phyloP scores from a whole-genome alignment of 2,329 filamentous ascomycete species.

The Mollisiaceae sp. region DNA sequence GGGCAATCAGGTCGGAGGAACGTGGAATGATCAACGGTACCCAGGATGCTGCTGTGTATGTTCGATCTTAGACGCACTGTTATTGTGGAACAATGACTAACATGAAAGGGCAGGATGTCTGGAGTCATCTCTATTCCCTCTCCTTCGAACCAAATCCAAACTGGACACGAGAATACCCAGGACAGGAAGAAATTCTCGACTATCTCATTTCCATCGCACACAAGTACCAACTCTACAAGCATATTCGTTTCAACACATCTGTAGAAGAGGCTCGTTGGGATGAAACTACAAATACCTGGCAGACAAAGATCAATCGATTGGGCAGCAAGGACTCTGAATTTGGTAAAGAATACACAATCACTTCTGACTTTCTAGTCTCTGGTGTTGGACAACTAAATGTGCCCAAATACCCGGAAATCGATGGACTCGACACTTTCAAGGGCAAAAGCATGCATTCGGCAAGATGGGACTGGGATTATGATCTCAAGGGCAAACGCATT shows the following conservation, averaged over 20 bases:
- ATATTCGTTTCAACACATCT: constrained; percentile 61
- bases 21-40: constrained; percentile 61
- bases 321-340: constrained; percentile 61
- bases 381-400: constrained; percentile 64
- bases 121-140: constrained; percentile 60
- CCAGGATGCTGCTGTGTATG: constrained; percentile 60
- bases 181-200: constrained; percentile 62
- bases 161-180: constrained; percentile 62
- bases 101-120: constrained; percentile 44
- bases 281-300: constrained; percentile 56
- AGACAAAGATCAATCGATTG: constrained; percentile 52
- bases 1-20: constrained; percentile 50
- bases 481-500: constrained; percentile 58
- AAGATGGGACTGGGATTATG: constrained; percentile 64
- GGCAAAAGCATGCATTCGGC: constrained; percentile 58
- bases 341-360: constrained; percentile 55
- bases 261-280: constrained; percentile 61
- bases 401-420: constrained; percentile 57
- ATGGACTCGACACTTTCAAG: constrained; percentile 51
- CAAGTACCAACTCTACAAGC: constrained; percentile 58
- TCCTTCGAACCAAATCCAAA: constrained; percentile 63
- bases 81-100: neutral
- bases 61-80: constrained; percentile 29
- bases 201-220: constrained; percentile 59
- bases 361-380: constrained; percentile 60